Percentiles rank a stretch among this genome's conserved stretches.
These are phyloP conservation scores for Curvularia spicifera DNA, from an alignment of 2,329 filamentous ascomycete species.

Conservation along the genomic window DNA sequence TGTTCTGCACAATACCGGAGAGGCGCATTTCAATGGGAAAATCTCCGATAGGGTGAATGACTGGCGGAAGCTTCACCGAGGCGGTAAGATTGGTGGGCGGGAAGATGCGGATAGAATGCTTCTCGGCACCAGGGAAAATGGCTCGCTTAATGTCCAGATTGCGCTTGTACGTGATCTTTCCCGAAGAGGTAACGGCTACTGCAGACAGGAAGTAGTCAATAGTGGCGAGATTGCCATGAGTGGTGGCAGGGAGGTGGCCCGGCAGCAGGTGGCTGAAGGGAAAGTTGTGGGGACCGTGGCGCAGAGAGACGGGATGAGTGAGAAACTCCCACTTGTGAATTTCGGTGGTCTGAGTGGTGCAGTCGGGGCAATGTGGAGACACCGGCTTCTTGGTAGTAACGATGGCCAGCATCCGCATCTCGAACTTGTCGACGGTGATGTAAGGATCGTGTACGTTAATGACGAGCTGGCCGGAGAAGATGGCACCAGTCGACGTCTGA, in stretches of 20 bases:
- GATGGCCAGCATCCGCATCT: conserved; percentile 73
- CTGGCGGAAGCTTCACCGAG: conserved; percentile 78
- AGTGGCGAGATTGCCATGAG: conserved; percentile 72
- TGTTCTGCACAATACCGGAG: conserved; percentile 79
- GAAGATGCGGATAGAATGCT: conserved; percentile 91
- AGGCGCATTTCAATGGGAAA: conserved; percentile 82
- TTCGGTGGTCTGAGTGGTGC: conserved; percentile 72
- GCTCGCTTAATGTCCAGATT: conserved; percentile 79
- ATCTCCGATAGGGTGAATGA: conserved; percentile 84
- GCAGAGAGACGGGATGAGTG: conserved; percentile 45
- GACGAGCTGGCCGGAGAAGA: conserved; percentile 83
- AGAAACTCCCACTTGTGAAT: conserved; percentile 80
- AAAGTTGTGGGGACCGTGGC: conserved; percentile 71
- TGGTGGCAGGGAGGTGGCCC: conserved; percentile 84
- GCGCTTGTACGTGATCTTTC: conserved; percentile 69
- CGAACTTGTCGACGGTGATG: conserved; percentile 72
- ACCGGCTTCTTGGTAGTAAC: conserved; percentile 83
- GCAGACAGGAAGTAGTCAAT: conserved; percentile 76
- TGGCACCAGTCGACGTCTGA: conserved; percentile 77
- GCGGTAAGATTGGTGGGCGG: conserved; percentile 94
- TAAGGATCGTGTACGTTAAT: conserved; percentile 72
- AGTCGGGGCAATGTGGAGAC: conserved; percentile 77
- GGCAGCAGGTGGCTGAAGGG: conserved; percentile 88
- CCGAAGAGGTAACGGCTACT: conserved; percentile 61
- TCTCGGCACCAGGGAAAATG: conserved; percentile 77